phyloP scores from a whole-genome alignment of 1,284 basidiomycete species.

The Cryptococcus sp. region DNA sequence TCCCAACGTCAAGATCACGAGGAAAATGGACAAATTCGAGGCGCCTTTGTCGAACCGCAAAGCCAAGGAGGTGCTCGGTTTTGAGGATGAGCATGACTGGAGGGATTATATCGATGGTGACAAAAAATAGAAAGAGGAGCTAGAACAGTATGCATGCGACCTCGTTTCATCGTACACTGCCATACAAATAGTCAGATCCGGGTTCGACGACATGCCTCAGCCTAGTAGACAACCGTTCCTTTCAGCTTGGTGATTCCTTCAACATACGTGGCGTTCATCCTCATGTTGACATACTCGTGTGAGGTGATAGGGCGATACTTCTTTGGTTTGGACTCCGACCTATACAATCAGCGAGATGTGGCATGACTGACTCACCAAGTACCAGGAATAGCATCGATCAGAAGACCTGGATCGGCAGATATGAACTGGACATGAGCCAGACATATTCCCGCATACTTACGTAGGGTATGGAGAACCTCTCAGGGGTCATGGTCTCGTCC shows the following conservation, averaged over 20 bases:
- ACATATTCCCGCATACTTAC: conserved; percentile 39
- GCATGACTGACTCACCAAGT: conserved; percentile 43
- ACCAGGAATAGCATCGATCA: conserved; percentile 54
- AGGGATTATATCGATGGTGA: conserved; percentile 18
- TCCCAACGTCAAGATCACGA: conserved; percentile 22
- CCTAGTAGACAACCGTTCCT: conserved; percentile 7
- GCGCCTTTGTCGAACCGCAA: conserved; percentile 33
- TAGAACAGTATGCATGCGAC: no score
- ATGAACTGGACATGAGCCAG: conserved; percentile 20
- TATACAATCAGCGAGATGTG: background rate
- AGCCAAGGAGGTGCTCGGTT: conserved; percentile 28
- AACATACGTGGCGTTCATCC: conserved; percentile 28
- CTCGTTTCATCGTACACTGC: no score
- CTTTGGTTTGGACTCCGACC: conserved; percentile 45
- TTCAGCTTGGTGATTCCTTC: conserved; percentile 7
- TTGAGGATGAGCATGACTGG: conserved; percentile 37
- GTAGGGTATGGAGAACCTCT: conserved; percentile 57
- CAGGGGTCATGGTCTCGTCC: conserved; percentile 47
- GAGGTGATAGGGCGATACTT: conserved; percentile 52
- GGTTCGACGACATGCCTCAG: no score
- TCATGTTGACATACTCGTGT: conserved; percentile 43
- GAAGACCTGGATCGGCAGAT: conserved; percentile 50
- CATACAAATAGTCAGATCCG: no score
- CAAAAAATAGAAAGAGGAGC: background rate
- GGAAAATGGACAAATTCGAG: conserved; percentile 30